Percentiles rank a stretch among this genome's conserved stretches.
phyloP scores from a whole-genome alignment of 768 basidiomycete species.

The Naematelia aurantialba region DNA sequence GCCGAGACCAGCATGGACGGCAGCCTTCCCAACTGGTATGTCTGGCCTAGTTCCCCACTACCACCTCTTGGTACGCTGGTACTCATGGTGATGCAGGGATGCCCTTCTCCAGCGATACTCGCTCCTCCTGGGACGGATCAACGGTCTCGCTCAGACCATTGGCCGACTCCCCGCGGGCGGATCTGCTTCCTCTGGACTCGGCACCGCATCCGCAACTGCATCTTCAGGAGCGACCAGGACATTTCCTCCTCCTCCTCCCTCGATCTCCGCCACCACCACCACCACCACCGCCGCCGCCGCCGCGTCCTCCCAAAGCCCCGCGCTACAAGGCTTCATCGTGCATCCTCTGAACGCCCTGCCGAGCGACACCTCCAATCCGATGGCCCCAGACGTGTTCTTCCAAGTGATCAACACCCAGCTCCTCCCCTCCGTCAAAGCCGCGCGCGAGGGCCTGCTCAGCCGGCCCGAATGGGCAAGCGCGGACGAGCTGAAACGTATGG shows the following conservation, averaged over 20 bases:
- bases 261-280: neutral
- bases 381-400: constrained; percentile 37
- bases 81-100: constrained; percentile 26
- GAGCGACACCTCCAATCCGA: neutral
- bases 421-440: constrained; percentile 10
- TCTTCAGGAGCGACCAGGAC: constrained; percentile 1
- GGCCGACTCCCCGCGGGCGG: no score
- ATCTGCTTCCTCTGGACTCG: no score
- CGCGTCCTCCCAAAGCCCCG: no score
- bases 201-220: no score
- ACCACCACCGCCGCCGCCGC: neutral
- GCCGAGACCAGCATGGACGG: constrained; percentile 32
- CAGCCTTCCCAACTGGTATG: constrained; percentile 40
- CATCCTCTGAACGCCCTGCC: constrained; percentile 39
- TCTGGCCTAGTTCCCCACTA: neutral
- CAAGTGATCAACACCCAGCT: constrained; percentile 32
- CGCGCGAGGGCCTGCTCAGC: constrained; percentile 11
- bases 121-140: constrained; percentile 34
- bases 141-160: constrained; percentile 26
- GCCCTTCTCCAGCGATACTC: constrained; percentile 36
- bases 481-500: constrained; percentile 18
- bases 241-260: constrained; percentile 3
- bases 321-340: constrained; percentile 19
- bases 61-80: neutral
- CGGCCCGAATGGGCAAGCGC: neutral